Evolutionary conservation across 257 asterid species (phyloP), one percentile per base, ranked within the genome.

Genomic region (Penstemon davidsonii): DNA sequence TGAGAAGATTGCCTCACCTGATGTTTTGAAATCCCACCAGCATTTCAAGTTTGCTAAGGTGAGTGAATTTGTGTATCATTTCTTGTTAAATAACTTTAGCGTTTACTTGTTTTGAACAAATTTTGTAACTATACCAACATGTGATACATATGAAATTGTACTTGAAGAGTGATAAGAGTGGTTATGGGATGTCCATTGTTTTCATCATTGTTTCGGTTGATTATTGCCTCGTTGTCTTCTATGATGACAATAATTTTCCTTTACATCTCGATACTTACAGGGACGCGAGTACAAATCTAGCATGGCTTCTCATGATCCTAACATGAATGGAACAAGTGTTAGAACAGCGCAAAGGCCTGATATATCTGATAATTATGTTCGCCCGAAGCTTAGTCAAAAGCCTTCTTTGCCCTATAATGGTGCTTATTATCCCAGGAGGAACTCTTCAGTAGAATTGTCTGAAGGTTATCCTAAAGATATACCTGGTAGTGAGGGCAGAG

Each of bases 1-100:
- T 71, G 79, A 60, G 74, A 78, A 59, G 19, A 78, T 78, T 36
- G 76, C 81, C 73, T 76, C 92, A 38, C 82, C 80, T 13, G 90
- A 80, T 75, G 76, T 65, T 69, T 68, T 85, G 7, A 68, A 67
- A 55, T 63, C 64, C 71, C 81, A 41, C 74, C 86, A 79, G 80
- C 77, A 72, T 67, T 76, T 76, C 53, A 79, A 66, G 66, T 69
- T 79, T 54, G 73, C 66, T 75, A 74, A 74, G 68, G 98, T 87
- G 76, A 78, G 85, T 74, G 39, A 70, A 69, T 64, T 68, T 11
- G 18, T 38, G 19, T 37, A 60, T 46, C 40, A 54, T 55, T 50
- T 60, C 64, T 37, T 42, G 41, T 57, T 51, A 2, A 11, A 41
- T 5, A 47, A 50, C 8, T 72, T 47, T 47, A 47, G 37, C 41